Evolutionary conservation across 2,329 filamentous ascomycete genomes (phyloP), one percentile per base, ranked within the genome.

Genomic region (Fusarium armeniacum): DNA sequence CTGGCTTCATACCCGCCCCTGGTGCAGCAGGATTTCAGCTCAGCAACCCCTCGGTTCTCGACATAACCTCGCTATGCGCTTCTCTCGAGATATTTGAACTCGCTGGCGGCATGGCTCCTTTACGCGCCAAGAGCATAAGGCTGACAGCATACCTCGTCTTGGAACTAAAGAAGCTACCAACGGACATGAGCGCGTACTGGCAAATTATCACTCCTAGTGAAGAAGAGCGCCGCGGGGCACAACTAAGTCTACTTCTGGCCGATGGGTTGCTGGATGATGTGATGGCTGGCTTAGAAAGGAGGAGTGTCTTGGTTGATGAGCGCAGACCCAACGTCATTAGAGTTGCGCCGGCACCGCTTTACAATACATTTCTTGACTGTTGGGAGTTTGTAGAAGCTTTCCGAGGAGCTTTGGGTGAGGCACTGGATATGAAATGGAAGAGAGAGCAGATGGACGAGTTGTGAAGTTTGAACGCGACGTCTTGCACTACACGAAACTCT

Each of bases 11-110:
- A 49, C 92, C 93, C 8, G 90, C 91, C 40, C 82, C 87, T 6
- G 93, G 93, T 40, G 93, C 93, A 1, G 88, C 86, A 30, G 93
- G 93, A 11, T 97, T 90, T 79, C 92, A 95, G 77, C 79, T 95
- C 49, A 92, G 89, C 58, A 97, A 96, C 75, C 92, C 9, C 89
- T 75, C 88, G 11, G 91, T 90, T 18, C 82, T 94, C 10, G 92
- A 95, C 74, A 86, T 93, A 66, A 91, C 90, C 8, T 87, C 89
- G 11, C 84, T 96, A 7, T 82, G 87, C 49, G 91, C 90, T 0
- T 89, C 90, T n/a, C 83, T 97, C 30, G 87, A 89, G 50, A 83
- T 95, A 53, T 75, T 75, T 45, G 32, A 62, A 20, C 54, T 67
- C n/a, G 73, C 92, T 2, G 85, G 83, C 22, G 93, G 78, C 41